Conservation (phyloP, 1,139 yeast species). For the Suhomyces bokatorum region DNA sequence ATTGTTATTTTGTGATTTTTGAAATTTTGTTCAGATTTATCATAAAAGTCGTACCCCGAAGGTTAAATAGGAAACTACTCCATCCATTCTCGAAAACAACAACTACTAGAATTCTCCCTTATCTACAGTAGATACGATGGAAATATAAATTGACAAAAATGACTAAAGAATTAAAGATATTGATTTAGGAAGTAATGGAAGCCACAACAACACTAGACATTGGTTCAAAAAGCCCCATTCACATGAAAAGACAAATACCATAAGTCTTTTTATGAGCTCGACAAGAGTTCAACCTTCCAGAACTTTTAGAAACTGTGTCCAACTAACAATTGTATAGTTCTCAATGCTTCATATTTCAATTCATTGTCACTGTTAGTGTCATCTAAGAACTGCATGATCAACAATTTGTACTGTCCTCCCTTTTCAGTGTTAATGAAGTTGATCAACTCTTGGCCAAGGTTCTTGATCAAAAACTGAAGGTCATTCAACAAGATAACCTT, state of each 20-base stretch:
- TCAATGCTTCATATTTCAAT: constrained; percentile 91
- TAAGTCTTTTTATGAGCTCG: not conserved
- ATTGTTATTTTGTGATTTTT: no score
- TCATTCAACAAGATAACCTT: constrained; percentile 56
- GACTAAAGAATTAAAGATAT: constrained; percentile 9
- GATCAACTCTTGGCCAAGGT: constrained; percentile 62
- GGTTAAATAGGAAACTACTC: no score
- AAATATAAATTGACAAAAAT: constrained; percentile 6
- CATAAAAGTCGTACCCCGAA: no score
- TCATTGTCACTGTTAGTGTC: constrained; percentile 69
- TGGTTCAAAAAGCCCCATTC: not conserved
- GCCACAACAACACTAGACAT: not conserved
- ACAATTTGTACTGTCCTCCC: constrained; percentile 55
- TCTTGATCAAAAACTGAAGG: constrained; percentile 44
- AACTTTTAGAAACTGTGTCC: constrained; percentile 51
- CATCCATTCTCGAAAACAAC: not conserved
- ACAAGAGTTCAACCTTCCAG: not conserved
- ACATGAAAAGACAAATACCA: not conserved
- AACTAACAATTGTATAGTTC: constrained; percentile 88
- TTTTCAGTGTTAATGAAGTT: constrained; percentile 69
- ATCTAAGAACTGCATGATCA: constrained; percentile 83
- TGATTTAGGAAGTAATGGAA: not conserved
- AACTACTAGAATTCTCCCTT: not conserved
- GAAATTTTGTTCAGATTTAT: no score
- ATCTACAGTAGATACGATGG: not conserved